Evolutionary conservation across 1,284 basidiomycete genomes (phyloP), one percentile per base, ranked within the genome.

Genomic region (Neonothopanus nambi): DNA sequence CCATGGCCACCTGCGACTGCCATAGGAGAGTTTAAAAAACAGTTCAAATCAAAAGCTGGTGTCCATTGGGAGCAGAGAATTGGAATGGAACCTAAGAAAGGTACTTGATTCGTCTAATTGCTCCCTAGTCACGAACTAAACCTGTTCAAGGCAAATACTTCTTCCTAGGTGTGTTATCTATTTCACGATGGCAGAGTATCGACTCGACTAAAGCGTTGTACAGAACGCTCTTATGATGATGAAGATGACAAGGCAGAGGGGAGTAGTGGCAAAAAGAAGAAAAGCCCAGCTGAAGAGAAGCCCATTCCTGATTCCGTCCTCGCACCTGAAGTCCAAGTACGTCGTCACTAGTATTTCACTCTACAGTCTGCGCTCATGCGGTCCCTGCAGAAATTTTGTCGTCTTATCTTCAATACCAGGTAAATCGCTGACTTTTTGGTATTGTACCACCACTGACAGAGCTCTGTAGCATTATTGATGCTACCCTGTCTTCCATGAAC

Each of bases 401-500:
- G 67, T 18, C 72, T 85, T 37, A 84, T 86, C 39, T 85, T 85
- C 72, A 76, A 74, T 24, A 70, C 76, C 11, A 71, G 69, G 80
- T 80, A 57, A 53, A 70, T 57, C 23, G 18, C 3, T 3, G 9
- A 36, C 21, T 54, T 30, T 13, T 36, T 39, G 33, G 20, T 24
- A 28, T 12, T 6, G 17, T 48, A 43, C 42, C 21, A 52, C 13
- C 30, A 3, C 11, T 24, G 50, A 54, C 21, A 53, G 43, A 20
- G 5, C 13, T 7, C 37, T 48, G 46, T 53, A 84, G 80, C 24
- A 64, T 84, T 57, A 80, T 85, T 43, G 74, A 82, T 45, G 80
- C 79, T 0, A 74, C 77, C 20, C 65, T 87, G 61, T 79, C 79
- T n/a, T 78, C 80, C 3, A 82, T 87, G 81, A 85, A 86, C 61